Base-by-base conservation (phyloP, 257 asterid genomes). In the Echites panduratus region DNA sequence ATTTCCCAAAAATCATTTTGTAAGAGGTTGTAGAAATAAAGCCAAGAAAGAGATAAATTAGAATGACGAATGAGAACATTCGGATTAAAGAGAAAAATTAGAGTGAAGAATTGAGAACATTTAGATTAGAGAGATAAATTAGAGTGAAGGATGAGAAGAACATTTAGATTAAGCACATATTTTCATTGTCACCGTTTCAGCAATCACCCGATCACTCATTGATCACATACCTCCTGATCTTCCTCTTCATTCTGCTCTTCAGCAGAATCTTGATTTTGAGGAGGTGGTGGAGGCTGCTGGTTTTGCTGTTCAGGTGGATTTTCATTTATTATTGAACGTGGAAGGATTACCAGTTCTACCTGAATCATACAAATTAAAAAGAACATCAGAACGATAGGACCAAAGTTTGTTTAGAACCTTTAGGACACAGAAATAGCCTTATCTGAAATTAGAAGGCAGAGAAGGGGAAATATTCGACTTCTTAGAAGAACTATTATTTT, bases 291-390 rank as follows among this genome's bases (percentile, higher is more conserved):
- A 11, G 86, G 83, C 71, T 72, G 89, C 80, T 82, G 86, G 78
- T 85, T 78, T 78, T 85, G 79, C 77, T 75, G 92, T 26, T 89
- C 96, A 22, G 92, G 86, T 75, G 97, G 96, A 73, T 68, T 87
- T 76, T 90, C 97, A 67, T n/a, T 83, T 48, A 89, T 73, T 73
- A 76, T 77, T 64, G 97, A 89, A 43, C 97, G 96, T 7, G 96
- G 97, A 79, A 90, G 89, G 78, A 90, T 90, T 83, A 90, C 97
- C 75, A 90, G 76, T 67, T 90, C 97, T 52, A 90, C 97, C 97
- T 90, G 87, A 68, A 80, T 73, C 75, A 66, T 45, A 75, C 35
- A 66, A 66, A 38, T 75, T 38, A 35, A 29, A 72, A 61, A 65
- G n/a, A 63, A 58, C 59, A 43, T 49, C 17, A 76, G 57, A 76